Evolutionary conservation across 257 asterid species (phyloP).

Genomic region (Scutellaria baicalensis): DNA sequence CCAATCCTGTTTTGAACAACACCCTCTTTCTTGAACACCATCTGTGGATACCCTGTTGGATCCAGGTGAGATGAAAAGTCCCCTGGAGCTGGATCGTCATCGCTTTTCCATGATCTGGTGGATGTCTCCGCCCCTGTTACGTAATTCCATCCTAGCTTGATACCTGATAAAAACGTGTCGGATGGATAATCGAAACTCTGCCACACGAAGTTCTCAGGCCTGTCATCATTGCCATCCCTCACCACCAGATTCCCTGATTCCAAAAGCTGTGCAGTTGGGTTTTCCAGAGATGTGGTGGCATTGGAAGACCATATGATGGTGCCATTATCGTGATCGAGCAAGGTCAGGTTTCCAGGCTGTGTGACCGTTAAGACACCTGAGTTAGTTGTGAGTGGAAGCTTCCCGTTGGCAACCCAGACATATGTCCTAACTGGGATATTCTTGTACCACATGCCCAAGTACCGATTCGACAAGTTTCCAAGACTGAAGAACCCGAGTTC

Average conservation of each 20-base stretch:
- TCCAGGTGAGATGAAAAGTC: neutral
- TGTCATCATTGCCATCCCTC: neutral
- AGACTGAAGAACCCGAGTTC: slow-evolving; percentile 6
- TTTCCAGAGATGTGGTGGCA: neutral
- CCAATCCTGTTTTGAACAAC: neutral
- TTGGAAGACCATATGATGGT: neutral
- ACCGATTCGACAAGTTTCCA: neutral
- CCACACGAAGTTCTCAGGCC: no score
- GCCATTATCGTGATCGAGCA: neutral
- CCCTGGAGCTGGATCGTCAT: neutral
- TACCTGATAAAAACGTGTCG: neutral
- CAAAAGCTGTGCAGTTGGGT: neutral
- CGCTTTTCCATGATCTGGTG: neutral
- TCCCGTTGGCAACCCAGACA: slow-evolving; percentile 4
- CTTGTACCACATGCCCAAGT: neutral
- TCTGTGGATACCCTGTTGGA: neutral
- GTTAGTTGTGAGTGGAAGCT: neutral
- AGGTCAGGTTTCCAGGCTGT: neutral
- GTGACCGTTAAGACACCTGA: neutral
- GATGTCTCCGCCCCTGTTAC: neutral
- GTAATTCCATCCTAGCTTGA: neutral
- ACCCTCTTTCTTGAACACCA: neutral
- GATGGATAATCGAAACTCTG: neutral
- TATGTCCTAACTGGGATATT: neutral
- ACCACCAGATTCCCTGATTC: neutral